Evolutionary conservation across 1,139 yeast genomes (phyloP), one percentile per base, ranked within the genome.

Genomic region (Debaryomyces coudertii): DNA sequence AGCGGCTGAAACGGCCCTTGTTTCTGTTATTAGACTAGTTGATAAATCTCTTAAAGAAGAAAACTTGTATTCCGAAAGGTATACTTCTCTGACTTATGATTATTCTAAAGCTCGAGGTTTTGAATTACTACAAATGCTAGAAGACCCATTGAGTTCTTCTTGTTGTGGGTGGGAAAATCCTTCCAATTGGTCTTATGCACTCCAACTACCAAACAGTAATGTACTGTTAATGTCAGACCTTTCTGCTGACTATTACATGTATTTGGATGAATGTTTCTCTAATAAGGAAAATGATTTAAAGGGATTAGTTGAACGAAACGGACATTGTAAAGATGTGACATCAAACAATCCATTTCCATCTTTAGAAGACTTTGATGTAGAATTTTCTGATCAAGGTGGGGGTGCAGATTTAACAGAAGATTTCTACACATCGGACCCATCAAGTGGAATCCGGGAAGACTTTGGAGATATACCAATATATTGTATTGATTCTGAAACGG

Each of bases 401-500:
- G 22, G n/a, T 5, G 5, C 12, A 4, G 27, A 38, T 3, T 20
- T 46, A 14, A 25, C 43, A n/a, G 53, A 51, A 3, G 75, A 71
- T 37, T 65, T 73, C 31, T 65, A 60, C 47, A 42, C 49, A 0
- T 41, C 55, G 2, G 85, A 82, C 50, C 69, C 76, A 0, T 59
- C 71, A 25, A 48, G 50, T 2, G 33, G 43, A 0, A 47, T 62
- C 3, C 55, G 87, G 52, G 57, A 55, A 29, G 69, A 68, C 23
- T 77, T 72, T 49, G 62, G 61, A 0, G 60, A 69, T 9, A 65
- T 77, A 31, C 79, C 85, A 0, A 83, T 92, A 0, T 93, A 84
- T 61, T 90, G 98, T 65, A 90, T 93, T 48, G 99, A 93, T 65
- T 78, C 86, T 2, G 81, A 74, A 9, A 77, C 76, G 36, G 97